Base-by-base conservation (phyloP, 2,329 filamentous ascomycete species). In the Arthrobotrys sinensis region DNA sequence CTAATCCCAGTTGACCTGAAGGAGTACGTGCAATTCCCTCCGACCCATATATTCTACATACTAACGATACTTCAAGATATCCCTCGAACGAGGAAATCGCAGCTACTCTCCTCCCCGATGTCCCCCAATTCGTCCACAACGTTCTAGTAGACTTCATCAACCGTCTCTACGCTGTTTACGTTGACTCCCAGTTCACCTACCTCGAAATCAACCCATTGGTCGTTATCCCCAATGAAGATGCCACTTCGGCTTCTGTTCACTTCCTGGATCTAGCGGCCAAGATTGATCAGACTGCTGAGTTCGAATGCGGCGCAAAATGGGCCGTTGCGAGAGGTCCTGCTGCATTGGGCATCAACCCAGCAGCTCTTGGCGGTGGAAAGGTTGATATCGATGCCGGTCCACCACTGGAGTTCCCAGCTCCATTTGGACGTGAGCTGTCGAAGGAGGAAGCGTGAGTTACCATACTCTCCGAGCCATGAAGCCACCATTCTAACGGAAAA, bases 161-260 rank as follows among this genome's bases (percentile, higher is more conserved):
- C 84, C 91, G 96, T 83, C 89, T 99, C 82, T 99, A 99, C 85
- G 96, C 95, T 83, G 96, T 99, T 87, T 99, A 98, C 84, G 96
- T 98, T 81, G 96, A 99, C 89, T 97, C 93, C 90, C 96, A 99
- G 87, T 99, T 99, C 90, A 98, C 96, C 84, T 99, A 99, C 88
- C 93, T 99, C 83, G 96, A 99, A 87, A 99, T 99, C 89, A 99
- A 99, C 91, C 96, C 96, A 82, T 88, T 99, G 81, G 96, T 99
- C 80, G 96, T 97, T 85, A 95, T 99, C 83, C 96, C 96, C 85
- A 98, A 98, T 86, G 91, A 90, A 81, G 91, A 94, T 83, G 92
- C 90, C 84, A 98, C 95, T 82, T 97, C 94, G 76, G 96, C 96
- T 73, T 92, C 94, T 48, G 96, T 99, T 68, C 90, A 97, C 90